Evolutionary conservation across 768 basidiomycete genomes (phyloP), one percentile per base, ranked within the genome.

Genomic region (Lactifluus echinatus): DNA sequence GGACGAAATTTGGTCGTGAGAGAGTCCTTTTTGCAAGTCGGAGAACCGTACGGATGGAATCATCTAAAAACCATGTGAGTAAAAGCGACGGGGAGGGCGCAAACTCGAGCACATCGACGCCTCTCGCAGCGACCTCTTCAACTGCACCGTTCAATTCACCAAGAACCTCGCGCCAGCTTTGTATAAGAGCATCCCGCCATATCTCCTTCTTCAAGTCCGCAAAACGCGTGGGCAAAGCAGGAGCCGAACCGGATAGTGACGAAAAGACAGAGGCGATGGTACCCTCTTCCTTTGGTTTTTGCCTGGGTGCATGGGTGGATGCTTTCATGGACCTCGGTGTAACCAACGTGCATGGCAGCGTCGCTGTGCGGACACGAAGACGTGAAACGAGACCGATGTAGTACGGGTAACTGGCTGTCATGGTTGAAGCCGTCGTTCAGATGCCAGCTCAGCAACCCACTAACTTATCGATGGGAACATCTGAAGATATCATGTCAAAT

Each of bases 91-190:
- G 10, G n/a, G 21, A 23, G n/a, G 40, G 36, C 14, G 23, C 19
- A 7, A 50, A 33, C 7, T 23, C 1, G 63, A 75, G 34, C 36
- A 84, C 84, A 44, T 76, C 68, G 24, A 73, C 70, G n/a, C 83
- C 79, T 24, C 63, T 67, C 12, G 61, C 60, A 2, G 71, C 71
- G 50, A 89, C 78, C 60, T 80, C 75, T 34, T 75, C 72, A 0
- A 78, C 74, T 2, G 71, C 74, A 4, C 50, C 59, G 57, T 78
- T 72, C 10, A 87, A 72, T 47, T 78, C 80, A 0, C 60, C 59
- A 7, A 86, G 65, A 0, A 88, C 76, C 33, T 79, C 72, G 42
- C 70, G 72, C 84, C 85, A 87, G 44, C 76, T 75, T 59, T 77
- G 68, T 7, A 70, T 59, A 10, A 87, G 66, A 2, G 57, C 62